Percentiles rank a stretch among this genome's conserved stretches.
phyloP scores from a whole-genome alignment of 2,329 filamentous ascomycete species.

The Xylaria polymorpha region DNA sequence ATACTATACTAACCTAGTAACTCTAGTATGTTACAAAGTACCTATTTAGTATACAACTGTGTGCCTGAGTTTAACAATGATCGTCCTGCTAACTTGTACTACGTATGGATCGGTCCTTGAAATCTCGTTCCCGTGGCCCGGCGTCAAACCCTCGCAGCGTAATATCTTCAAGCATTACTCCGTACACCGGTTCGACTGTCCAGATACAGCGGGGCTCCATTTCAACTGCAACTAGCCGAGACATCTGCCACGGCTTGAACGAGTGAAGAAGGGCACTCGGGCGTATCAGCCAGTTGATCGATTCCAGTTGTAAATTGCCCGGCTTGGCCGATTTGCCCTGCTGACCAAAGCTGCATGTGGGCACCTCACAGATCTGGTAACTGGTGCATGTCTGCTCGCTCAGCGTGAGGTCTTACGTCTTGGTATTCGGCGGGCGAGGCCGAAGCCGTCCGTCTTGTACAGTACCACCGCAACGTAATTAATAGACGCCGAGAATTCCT shows the following conservation, averaged over 20 bases:
- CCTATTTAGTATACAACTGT: neutral
- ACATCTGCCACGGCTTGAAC: slow-evolving; percentile 10
- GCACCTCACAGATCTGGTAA: slow-evolving; percentile 21
- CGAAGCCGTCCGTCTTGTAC: slow-evolving; percentile 19
- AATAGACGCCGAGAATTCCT: slow-evolving; percentile 6
- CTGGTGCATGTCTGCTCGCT: slow-evolving; percentile 29
- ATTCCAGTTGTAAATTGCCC: slow-evolving; percentile 28
- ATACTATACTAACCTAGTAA: neutral
- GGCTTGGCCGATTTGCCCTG: slow-evolving; percentile 37
- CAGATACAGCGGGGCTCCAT: slow-evolving; percentile 15
- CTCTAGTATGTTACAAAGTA: neutral
- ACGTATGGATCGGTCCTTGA: neutral
- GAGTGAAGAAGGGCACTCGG: neutral
- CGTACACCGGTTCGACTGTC: slow-evolving; percentile 11
- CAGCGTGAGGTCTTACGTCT: slow-evolving; percentile 19
- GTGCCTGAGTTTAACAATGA: slow-evolving; percentile 6
- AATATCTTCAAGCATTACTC: neutral
- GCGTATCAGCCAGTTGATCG: slow-evolving; percentile 21
- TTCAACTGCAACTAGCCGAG: slow-evolving; percentile 19
- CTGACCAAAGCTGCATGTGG: slow-evolving; percentile 39
- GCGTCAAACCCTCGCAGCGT: neutral
- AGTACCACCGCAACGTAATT: slow-evolving; percentile 12
- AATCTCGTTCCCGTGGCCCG: neutral
- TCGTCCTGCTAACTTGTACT: neutral
- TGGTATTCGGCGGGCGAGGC: slow-evolving; percentile 12